Base-by-base conservation (phyloP, 345 rosid genomes). In the Bretschneidera sinensis region DNA sequence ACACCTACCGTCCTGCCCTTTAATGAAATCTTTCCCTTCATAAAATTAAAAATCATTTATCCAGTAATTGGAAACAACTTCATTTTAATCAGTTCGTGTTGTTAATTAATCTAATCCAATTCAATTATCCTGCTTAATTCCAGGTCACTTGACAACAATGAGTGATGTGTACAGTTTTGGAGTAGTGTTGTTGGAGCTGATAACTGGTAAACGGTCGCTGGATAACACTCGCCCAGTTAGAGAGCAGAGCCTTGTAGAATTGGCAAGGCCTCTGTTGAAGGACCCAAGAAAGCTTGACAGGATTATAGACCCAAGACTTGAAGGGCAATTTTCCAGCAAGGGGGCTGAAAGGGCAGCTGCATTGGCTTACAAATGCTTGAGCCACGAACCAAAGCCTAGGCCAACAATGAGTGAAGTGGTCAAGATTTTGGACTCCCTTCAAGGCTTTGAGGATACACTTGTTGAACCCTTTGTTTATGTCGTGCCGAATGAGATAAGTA, bases 121-220 rank as follows among this genome's bases (percentile, higher is more conserved):
- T 14, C 16, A 7, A 39, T n/a, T n/a, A n/a, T n/a, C 6, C 4
- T 39, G 4, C 11, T 39, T 5, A 17, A 75, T 62, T 70, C 52
- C 83, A 89, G 95, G 95, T 67, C 97, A 87, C 65, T 69, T 89
- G 59, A 87, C 97, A 22, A 83, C 74, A 9, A 80, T 70, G 83
- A 89, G 86, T 24, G 92, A 87, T 21, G 89, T 85, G 45, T 89
- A 78, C 53, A 75, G 97, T 60, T 89, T 87, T 21, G 95, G 97
- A 24, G 97, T 77, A 0, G 97, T 87, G 55, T 62, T 89, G 43
- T 24, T 89, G 13, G 97, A 89, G 59, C 66, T 87, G 24, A 55
- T 89, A 23, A 80, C 86, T 0, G 97, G 89, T 0, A 85, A 60
- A 68, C 71, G 78, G 24, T 72, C 96, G 0, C 22, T 88, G 71